phyloP scores from a whole-genome alignment of 768 basidiomycete genomes.

The Calocybe indica region DNA sequence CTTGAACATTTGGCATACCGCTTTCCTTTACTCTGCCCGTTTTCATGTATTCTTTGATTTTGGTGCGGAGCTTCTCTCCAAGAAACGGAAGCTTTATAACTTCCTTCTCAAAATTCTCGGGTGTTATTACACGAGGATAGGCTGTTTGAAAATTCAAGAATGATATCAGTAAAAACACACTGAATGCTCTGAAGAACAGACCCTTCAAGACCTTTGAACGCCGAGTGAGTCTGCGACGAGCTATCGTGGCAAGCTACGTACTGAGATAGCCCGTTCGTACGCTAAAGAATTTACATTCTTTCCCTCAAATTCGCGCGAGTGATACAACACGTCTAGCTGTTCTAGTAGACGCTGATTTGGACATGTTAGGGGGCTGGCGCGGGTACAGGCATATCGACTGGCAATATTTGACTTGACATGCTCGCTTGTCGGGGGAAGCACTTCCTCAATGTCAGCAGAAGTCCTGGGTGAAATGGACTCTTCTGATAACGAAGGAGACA shows the following conservation, averaged over 20 bases:
- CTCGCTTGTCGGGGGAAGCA: slow-evolving; percentile 6
- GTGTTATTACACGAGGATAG: slow-evolving; percentile 40
- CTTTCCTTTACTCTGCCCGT: slow-evolving; percentile 55
- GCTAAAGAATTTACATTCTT: slow-evolving; percentile 62
- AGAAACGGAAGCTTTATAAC: slow-evolving; percentile 39
- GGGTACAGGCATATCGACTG: slow-evolving; percentile 50
- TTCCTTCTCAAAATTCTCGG: slow-evolving; percentile 28
- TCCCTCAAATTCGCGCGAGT: slow-evolving; percentile 58
- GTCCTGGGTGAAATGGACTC: no score
- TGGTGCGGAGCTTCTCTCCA: slow-evolving; percentile 44
- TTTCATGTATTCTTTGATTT: slow-evolving; percentile 58
- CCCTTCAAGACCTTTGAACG: slow-evolving; percentile 41
- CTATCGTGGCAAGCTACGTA: slow-evolving; percentile 25
- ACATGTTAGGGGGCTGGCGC: slow-evolving; percentile 63
- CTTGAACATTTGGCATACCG: slow-evolving; percentile 27
- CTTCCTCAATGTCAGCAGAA: slow-evolving; percentile 1
- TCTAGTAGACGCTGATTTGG: slow-evolving; percentile 57
- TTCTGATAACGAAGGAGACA: no score
- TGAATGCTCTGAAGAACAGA: slow-evolving; percentile 3
- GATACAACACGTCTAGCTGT: slow-evolving; percentile 56
- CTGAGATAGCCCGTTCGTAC: slow-evolving; percentile 70
- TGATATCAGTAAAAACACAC: background rate
- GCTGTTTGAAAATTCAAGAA: slow-evolving; percentile 23
- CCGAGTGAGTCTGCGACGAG: slow-evolving; percentile 1
- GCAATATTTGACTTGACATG: slow-evolving; percentile 24